Conservation (phyloP, 345 rosid species). For the Conringia planisiliqua region DNA sequence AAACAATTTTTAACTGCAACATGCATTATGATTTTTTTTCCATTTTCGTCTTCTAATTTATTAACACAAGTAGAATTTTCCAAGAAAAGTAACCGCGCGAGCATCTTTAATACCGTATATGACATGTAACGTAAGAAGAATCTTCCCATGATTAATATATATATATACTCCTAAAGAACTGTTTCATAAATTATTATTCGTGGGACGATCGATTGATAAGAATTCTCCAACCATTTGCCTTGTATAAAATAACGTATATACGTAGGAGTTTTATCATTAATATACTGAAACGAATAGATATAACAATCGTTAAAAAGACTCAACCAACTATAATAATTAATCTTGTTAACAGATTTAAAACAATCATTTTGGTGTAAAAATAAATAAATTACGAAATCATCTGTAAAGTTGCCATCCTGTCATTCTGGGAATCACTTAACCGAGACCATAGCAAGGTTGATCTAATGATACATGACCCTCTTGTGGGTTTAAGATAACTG, state of each 20-base stretch:
- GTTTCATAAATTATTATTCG: not conserved
- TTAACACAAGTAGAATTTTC: not conserved
- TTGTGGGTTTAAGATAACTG: not conserved
- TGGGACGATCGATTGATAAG: not conserved
- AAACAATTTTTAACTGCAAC: not conserved
- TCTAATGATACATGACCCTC: not conserved
- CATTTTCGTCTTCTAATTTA: not conserved
- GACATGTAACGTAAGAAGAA: not conserved
- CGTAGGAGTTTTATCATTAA: not conserved
- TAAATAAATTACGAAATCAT: not conserved
- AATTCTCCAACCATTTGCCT: not conserved
- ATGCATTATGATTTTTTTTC: not conserved
- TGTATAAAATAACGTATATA: not conserved
- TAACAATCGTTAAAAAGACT: not conserved
- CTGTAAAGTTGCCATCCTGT: slow-evolving; percentile 1
- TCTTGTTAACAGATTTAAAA: not conserved
- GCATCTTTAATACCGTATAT: not conserved
- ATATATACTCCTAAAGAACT: not conserved
- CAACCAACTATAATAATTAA: not conserved
- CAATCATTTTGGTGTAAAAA: not conserved
- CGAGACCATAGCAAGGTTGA: not conserved
- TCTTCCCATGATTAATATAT: not conserved
- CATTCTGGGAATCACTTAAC: not conserved
- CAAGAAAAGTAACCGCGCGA: not conserved
- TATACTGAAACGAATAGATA: not conserved